Evolutionary conservation across 2,329 filamentous ascomycete genomes (phyloP), one percentile per base, ranked within the genome.

Genomic region (Cordyceps militaris): DNA sequence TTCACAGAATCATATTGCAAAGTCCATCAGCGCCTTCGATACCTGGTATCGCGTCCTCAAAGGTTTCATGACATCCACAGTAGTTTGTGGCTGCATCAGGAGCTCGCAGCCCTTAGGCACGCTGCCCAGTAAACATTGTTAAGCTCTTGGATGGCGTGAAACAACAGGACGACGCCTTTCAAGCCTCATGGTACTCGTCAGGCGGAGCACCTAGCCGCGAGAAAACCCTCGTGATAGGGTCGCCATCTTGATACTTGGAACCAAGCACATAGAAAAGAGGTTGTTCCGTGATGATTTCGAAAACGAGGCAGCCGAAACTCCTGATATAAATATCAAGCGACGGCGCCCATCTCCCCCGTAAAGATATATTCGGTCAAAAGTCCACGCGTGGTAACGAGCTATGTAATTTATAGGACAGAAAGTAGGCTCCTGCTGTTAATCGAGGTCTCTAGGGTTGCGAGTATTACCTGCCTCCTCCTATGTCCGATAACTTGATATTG

Each of bases 291-390:
- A 69, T 55, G 23, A 69, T 63, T 61, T 69, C 63, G 57, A 68
- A 69, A n/a, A 67, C 34, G 50, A 70, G 65, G 46, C 66, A 69
- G 49, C 68, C 66, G 43, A 69, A 70, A 51, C 66, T 67, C 68
- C 67, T n/a, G n/a, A n/a, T n/a, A n/a, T n/a, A 70, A 19, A 69
- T 43, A 51, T 67, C 68, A 6, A 66, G 28, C 19, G 30, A 49
- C 11, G n/a, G 11, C 19, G 19, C 19, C n/a, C 28, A 21, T 11
- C 16, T 24, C 6, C 28, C 46, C 5, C 9, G n/a, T 5, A 7
- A 32, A 49, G 11, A 34, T 6, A 11, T n/a, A n/a, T n/a, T n/a
- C n/a, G n/a, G n/a, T n/a, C n/a, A n/a, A n/a, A n/a, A n/a, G n/a
- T n/a, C n/a, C n/a, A n/a, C n/a, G n/a, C n/a, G n/a, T n/a, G n/a